Conservation (phyloP, 2,329 filamentous ascomycete genomes). For the Phialophora chinensis region DNA sequence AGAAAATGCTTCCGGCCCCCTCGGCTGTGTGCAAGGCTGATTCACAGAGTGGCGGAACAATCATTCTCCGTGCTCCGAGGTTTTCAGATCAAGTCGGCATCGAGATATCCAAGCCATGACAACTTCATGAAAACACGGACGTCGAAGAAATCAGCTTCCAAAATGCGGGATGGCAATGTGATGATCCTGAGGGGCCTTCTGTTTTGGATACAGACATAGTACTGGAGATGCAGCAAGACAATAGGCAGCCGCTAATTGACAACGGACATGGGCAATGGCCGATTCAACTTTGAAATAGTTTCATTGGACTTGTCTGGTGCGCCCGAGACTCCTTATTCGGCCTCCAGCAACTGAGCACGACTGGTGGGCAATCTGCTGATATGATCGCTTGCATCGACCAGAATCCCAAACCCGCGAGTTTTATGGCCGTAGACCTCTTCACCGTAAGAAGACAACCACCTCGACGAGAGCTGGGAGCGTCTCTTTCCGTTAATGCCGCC, state of each 20-base stretch:
- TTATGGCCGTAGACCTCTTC: not conserved
- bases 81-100: not conserved
- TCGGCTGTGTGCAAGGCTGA: slow-evolving; percentile 4
- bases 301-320: slow-evolving; percentile 31
- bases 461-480: not conserved
- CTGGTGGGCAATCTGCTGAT: slow-evolving; percentile 8
- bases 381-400: slow-evolving; percentile 2
- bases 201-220: not conserved
- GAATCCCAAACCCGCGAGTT: not conserved
- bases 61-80: not conserved
- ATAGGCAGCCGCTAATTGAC: not conserved
- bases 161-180: not conserved
- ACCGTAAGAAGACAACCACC: not conserved
- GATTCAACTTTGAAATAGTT: slow-evolving; percentile 30
- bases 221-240: not conserved
- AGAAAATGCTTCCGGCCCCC: not conserved
- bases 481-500: not conserved
- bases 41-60: not conserved
- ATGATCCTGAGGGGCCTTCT: not conserved
- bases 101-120: not conserved
- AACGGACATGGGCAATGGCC: not conserved
- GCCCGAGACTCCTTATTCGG: slow-evolving; percentile 24
- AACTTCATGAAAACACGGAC: not conserved
- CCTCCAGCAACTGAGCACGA: slow-evolving; percentile 15
- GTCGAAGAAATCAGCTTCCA: not conserved